These are phyloP conservation scores for Lanmaoa rubissima DNA, from an alignment of 768 basidiomycete species.

Conservation along the genomic window DNA sequence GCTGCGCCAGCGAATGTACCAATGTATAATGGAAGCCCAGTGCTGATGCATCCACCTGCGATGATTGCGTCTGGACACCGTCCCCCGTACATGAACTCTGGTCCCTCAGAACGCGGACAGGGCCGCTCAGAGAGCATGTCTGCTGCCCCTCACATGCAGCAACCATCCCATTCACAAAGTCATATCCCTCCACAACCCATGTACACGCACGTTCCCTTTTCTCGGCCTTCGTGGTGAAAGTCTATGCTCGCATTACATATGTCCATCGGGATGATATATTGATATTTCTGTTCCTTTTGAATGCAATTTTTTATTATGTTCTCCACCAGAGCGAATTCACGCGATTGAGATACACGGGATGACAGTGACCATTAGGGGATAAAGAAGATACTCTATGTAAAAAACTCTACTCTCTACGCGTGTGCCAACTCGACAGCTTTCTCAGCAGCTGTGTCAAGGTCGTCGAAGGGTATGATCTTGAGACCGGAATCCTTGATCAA, in stretches of 20 bases:
- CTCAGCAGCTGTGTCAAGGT: conserved; percentile 88
- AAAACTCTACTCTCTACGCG: conserved; percentile 36
- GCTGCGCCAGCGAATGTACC: conserved; percentile 41
- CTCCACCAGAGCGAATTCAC: not conserved
- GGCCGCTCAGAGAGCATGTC: conserved; percentile 48
- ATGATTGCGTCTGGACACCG: conserved; percentile 35
- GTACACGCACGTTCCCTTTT: conserved; percentile 30
- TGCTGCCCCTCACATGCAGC: conserved; percentile 38
- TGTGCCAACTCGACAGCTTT: conserved; percentile 69
- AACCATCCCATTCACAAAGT: conserved; percentile 28
- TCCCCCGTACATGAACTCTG: conserved; percentile 44
- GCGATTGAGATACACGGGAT: not conserved
- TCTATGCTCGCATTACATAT: conserved; percentile 16
- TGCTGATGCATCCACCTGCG: conserved; percentile 56
- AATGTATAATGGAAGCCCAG: conserved; percentile 70
- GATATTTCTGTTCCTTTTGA: conserved; percentile 28
- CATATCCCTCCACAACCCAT: conserved; percentile 30
- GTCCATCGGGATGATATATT: conserved; percentile 32
- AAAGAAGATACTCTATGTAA: conserved; percentile 19
- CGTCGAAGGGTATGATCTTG: conserved; percentile 91
- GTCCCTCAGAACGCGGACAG: conserved; percentile 49
- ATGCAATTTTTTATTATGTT: conserved; percentile 25
- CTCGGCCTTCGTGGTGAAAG: conserved; percentile 33
- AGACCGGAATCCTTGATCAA: conserved; percentile 92
- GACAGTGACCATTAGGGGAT: conserved; percentile 15